Conservation (phyloP, 805 yeast species). For the Pichia heedii region DNA sequence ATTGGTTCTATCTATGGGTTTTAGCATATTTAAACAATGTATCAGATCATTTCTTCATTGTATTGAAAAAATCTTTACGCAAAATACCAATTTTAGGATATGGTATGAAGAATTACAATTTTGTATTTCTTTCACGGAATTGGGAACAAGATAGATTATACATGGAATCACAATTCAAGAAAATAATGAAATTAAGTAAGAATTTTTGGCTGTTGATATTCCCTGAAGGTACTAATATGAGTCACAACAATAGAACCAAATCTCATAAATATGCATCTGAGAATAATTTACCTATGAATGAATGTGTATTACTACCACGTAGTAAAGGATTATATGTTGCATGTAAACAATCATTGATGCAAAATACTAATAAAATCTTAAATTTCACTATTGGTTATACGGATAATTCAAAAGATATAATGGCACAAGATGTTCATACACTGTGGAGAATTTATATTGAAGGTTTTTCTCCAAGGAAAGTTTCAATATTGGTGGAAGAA, state of each 20-base stretch:
- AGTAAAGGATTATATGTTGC: slow-evolving; percentile 68
- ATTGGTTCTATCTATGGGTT: slow-evolving; percentile 93
- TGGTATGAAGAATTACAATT: slow-evolving; percentile 75
- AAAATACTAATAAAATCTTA: slow-evolving; percentile 50
- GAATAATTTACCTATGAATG: slow-evolving; percentile 37
- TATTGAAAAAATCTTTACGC: slow-evolving; percentile 67
- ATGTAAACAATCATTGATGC: slow-evolving; percentile 42
- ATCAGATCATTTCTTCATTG: slow-evolving; percentile 58
- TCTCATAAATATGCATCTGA: slow-evolving; percentile 52
- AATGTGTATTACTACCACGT: slow-evolving; percentile 63
- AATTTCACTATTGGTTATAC: slow-evolving; percentile 81
- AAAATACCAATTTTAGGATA: slow-evolving; percentile 69
- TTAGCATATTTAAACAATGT: slow-evolving; percentile 57
- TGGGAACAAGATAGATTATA: slow-evolving; percentile 71
- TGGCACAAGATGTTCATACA: slow-evolving; percentile 72
- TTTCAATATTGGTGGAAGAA: slow-evolving; percentile 58
- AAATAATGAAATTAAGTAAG: slow-evolving; percentile 31
- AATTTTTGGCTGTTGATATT: slow-evolving; percentile 63
- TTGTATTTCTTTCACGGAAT: slow-evolving; percentile 73
- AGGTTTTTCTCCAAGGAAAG: slow-evolving; percentile 63
- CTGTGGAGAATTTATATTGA: slow-evolving; percentile 52
- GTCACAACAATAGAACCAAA: slow-evolving; percentile 51
- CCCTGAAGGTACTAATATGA: slow-evolving; percentile 92
- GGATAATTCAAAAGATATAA: slow-evolving; percentile 52
- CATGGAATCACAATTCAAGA: slow-evolving; percentile 45